Evolutionary conservation across 2,329 filamentous ascomycete genomes (phyloP).

Genomic region (Rutstroemia sydowiana): DNA sequence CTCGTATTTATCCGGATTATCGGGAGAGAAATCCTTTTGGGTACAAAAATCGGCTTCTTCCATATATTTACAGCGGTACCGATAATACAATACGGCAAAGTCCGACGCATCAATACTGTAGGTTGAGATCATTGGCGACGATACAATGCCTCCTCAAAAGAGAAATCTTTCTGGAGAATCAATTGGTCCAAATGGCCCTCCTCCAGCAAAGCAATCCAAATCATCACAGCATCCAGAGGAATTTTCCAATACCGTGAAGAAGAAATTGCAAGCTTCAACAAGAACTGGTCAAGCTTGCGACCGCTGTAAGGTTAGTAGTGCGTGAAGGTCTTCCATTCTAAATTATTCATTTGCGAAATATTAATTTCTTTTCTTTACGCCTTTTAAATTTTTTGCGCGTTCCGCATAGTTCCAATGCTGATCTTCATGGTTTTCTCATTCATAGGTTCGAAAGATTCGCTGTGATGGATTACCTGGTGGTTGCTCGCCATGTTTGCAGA

Average conservation of each 20-base stretch:
- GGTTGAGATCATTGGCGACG: background rate
- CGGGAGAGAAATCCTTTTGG: constrained; percentile 11
- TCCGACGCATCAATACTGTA: constrained; percentile 4
- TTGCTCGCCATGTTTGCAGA: constrained; percentile 73
- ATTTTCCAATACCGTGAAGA: constrained; percentile 39
- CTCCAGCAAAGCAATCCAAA: constrained; percentile 23
- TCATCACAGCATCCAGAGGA: constrained; percentile 27
- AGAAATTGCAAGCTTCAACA: constrained; percentile 45
- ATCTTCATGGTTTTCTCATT: constrained; percentile 12
- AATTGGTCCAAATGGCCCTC: constrained; percentile 16
- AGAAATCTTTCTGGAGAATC: constrained; percentile 13
- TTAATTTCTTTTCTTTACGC: no score
- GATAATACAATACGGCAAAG: constrained; percentile 8
- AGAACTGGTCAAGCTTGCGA: constrained; percentile 82
- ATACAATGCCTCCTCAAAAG: constrained; percentile 25
- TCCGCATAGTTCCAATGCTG: no score
- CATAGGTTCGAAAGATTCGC: constrained; percentile 73
- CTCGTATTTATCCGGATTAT: no score
- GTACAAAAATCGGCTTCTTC: constrained; percentile 22
- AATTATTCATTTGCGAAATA: no score
- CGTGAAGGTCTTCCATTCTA: no score
- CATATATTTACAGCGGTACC: constrained; percentile 10
- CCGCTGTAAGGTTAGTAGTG: constrained; percentile 72
- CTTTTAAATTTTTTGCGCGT: background rate
- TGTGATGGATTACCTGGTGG: constrained; percentile 76